These are phyloP conservation scores for Gardenia jasminoides DNA, from an alignment of 257 asterid species.

Conservation along the genomic window DNA sequence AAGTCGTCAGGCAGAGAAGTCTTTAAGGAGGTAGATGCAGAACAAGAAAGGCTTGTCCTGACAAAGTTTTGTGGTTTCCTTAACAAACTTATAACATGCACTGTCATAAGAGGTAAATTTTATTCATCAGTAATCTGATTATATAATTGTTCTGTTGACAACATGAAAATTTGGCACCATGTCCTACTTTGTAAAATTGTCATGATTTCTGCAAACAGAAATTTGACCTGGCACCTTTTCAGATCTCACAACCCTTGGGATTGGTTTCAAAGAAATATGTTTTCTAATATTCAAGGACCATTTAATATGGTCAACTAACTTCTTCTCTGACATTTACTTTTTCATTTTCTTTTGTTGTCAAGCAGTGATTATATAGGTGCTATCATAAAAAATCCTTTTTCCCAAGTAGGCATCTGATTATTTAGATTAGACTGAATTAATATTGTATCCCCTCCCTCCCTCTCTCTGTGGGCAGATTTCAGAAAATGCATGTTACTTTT, in stretches of 20 bases:
- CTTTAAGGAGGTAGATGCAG: slow-evolving; percentile 34
- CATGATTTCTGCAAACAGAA: neutral
- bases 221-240: neutral
- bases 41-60: slow-evolving; percentile 66
- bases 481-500: neutral
- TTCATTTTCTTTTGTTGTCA: neutral
- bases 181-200: too few species aligned
- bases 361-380: neutral
- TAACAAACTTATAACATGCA: slow-evolving; percentile 44
- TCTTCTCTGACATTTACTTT: neutral
- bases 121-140: neutral
- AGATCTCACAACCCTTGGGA: neutral
- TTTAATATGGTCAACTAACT: neutral
- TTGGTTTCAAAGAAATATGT: neutral
- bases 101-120: slow-evolving; percentile 43
- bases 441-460: neutral
- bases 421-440: neutral
- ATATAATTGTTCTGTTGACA: too few species aligned
- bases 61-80: slow-evolving; percentile 48
- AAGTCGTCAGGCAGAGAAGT: slow-evolving; percentile 22
- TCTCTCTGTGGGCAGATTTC: neutral
- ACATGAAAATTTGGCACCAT: too few species aligned
- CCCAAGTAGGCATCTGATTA: neutral
- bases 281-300: neutral
- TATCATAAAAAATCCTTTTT: neutral